These are phyloP conservation scores for Annulohypoxylon stygium DNA, from an alignment of 495 filamentous ascomycete species.

Conservation along the genomic window DNA sequence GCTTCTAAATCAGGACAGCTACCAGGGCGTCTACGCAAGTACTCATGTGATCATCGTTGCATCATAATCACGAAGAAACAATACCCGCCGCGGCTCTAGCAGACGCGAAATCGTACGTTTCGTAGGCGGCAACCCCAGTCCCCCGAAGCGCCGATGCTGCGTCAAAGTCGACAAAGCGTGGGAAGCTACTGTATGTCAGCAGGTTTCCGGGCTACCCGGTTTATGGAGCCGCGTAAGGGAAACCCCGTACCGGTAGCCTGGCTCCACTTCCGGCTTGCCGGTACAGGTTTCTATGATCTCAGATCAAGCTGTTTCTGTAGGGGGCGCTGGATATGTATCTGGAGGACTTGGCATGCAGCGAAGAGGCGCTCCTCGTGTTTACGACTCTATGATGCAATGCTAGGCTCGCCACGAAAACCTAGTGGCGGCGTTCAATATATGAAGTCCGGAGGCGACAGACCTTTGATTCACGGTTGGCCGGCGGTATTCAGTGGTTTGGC, in stretches of 20 bases:
- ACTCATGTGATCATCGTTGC: background rate
- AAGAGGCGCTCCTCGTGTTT: background rate
- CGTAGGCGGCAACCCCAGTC: conserved; percentile 12
- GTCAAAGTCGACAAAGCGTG: conserved; percentile 18
- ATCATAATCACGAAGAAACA: background rate
- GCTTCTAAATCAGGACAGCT: background rate
- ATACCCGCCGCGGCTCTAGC: background rate
- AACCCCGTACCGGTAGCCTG: conserved; percentile 21
- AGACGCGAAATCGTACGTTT: conserved; percentile 10
- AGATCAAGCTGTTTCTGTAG: conserved; percentile 25
- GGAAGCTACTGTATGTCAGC: conserved; percentile 10
- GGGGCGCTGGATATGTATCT: conserved; percentile 1
- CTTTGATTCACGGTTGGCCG: background rate
- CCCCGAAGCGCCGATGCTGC: conserved; percentile 5
- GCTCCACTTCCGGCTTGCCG: conserved; percentile 19
- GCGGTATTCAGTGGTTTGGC: conserved; percentile 5
- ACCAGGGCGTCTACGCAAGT: background rate
- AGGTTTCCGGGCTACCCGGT: conserved; percentile 26
- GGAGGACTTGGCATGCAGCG: conserved; percentile 34
- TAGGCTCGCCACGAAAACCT: background rate
- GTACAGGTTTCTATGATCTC: conserved; percentile 3
- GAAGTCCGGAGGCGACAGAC: conserved; percentile 2
- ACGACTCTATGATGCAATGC: background rate
- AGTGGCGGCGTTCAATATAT: background rate
- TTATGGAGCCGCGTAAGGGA: conserved; percentile 38